Conservation (phyloP, 805 yeast species). For the Wickerhamomyces kurtzmanii region DNA sequence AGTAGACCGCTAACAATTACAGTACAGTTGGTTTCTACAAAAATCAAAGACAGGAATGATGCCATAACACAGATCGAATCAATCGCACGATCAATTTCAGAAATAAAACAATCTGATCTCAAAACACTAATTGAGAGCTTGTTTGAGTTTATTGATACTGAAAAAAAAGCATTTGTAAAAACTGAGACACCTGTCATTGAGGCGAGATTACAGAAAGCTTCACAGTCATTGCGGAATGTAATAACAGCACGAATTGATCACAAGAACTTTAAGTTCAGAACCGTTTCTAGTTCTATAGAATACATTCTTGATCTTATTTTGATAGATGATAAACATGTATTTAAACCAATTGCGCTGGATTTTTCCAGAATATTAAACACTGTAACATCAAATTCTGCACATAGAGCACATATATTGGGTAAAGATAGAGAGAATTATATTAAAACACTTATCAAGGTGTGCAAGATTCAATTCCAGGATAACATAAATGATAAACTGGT, state of each 20-base stretch:
- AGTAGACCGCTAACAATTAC: background rate
- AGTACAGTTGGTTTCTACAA: constrained; percentile 31
- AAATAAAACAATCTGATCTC: constrained; percentile 12
- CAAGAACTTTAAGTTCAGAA: constrained; percentile 1
- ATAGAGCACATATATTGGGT: constrained; percentile 10
- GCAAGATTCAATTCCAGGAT: constrained; percentile 4
- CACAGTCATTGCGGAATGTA: constrained; percentile 20
- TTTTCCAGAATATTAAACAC: constrained; percentile 17
- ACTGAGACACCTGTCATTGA: constrained; percentile 18
- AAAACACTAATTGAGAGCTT: constrained; percentile 15
- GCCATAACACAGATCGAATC: constrained; percentile 32
- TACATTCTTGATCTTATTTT: constrained; percentile 7
- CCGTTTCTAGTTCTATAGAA: constrained; percentile 2
- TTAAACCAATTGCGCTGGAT: constrained; percentile 21
- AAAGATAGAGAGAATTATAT: constrained; percentile 8
- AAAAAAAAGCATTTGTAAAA: constrained; percentile 20
- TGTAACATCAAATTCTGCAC: constrained; percentile 12
- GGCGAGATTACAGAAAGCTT: constrained; percentile 20
- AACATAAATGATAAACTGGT: constrained; percentile 16
- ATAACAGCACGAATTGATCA: constrained; percentile 8
- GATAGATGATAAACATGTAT: constrained; percentile 5
- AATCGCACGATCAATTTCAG: constrained; percentile 14
- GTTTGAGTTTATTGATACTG: constrained; percentile 23
- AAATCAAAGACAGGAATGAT: constrained; percentile 44
- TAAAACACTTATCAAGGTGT: constrained; percentile 4